These are phyloP conservation scores for Boletellus sp. DNA, from an alignment of 768 basidiomycete genomes.

Conservation along the genomic window DNA sequence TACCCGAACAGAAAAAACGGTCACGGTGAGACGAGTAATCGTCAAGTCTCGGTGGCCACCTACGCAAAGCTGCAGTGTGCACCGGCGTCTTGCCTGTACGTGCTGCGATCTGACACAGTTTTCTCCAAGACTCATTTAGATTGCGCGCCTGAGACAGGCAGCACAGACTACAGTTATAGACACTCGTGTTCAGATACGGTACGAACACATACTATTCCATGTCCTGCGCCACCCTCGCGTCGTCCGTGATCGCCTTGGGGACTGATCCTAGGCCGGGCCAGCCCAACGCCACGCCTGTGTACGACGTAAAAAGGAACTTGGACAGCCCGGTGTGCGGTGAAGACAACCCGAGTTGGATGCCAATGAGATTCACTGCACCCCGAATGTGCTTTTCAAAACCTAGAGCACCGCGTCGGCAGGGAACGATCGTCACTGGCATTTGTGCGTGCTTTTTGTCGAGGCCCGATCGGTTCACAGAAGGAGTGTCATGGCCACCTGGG, in stretches of 20 bases:
- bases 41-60: too few species aligned
- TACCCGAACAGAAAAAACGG: conserved; percentile 31
- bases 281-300: conserved; percentile 35
- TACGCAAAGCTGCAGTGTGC: too few species aligned
- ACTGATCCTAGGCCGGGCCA: too few species aligned
- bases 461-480: conserved; percentile 39
- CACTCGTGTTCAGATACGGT: neutral
- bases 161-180: too few species aligned
- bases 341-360: conserved; percentile 45
- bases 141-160: conserved; percentile 28
- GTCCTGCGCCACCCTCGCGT: conserved; percentile 30
- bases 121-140: conserved; percentile 56
- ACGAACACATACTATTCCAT: conserved; percentile 29
- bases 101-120: conserved; percentile 41
- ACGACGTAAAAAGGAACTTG: conserved; percentile 50
- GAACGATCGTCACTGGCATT: neutral
- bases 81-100: conserved; percentile 22
- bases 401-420: neutral
- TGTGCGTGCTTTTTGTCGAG: conserved; percentile 24
- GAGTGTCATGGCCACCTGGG: conserved; percentile 29
- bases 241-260: conserved; percentile 24
- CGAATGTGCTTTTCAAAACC: conserved; percentile 47
- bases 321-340: conserved; percentile 33
- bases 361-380: conserved; percentile 49
- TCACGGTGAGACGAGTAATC: too few species aligned